These are phyloP conservation scores for Chaetomiaceae sp. DNA, from an alignment of 2,329 filamentous ascomycete species.

Conservation along the genomic window DNA sequence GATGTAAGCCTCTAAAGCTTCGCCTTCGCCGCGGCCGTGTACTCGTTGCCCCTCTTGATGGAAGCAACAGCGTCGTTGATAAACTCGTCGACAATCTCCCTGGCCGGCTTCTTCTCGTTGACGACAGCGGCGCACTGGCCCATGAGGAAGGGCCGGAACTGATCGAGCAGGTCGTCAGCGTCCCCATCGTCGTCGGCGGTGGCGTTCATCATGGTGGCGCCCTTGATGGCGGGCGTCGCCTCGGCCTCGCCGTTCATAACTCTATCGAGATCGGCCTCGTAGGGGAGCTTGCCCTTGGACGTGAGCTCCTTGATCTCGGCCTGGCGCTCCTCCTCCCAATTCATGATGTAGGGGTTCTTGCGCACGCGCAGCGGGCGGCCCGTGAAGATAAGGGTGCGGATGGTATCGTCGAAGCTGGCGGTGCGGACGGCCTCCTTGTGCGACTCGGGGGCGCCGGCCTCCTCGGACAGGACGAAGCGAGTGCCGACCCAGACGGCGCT, in stretches of 20 bases:
- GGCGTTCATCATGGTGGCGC: slow-evolving; percentile 37
- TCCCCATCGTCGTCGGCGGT: slow-evolving; percentile 60
- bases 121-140: slow-evolving; percentile 93
- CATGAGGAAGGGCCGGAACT: slow-evolving; percentile 89
- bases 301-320: slow-evolving; percentile 92
- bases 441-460: slow-evolving; percentile 86
- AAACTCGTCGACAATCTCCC: slow-evolving; percentile 91
- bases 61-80: slow-evolving; percentile 72
- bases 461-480: slow-evolving; percentile 87
- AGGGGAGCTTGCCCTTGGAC: slow-evolving; percentile 82
- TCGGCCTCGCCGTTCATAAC: slow-evolving; percentile 60
- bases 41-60: slow-evolving; percentile 58
- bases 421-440: slow-evolving; percentile 96
- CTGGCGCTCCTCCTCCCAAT: slow-evolving; percentile 92
- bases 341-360: slow-evolving; percentile 86
- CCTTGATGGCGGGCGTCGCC: slow-evolving; percentile 54
- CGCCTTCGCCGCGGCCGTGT: no score
- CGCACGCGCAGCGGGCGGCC: slow-evolving; percentile 90
- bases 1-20: slow-evolving; percentile 55
- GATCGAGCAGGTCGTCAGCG: slow-evolving; percentile 84
- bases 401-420: slow-evolving; percentile 88
- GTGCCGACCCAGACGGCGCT: slow-evolving; percentile 95
- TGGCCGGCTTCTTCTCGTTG: slow-evolving; percentile 87
- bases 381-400: slow-evolving; percentile 98
- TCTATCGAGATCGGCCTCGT: slow-evolving; percentile 90